phyloP scores from a whole-genome alignment of 2,329 filamentous ascomycete genomes.

The Colletotrichum gigasporum region DNA sequence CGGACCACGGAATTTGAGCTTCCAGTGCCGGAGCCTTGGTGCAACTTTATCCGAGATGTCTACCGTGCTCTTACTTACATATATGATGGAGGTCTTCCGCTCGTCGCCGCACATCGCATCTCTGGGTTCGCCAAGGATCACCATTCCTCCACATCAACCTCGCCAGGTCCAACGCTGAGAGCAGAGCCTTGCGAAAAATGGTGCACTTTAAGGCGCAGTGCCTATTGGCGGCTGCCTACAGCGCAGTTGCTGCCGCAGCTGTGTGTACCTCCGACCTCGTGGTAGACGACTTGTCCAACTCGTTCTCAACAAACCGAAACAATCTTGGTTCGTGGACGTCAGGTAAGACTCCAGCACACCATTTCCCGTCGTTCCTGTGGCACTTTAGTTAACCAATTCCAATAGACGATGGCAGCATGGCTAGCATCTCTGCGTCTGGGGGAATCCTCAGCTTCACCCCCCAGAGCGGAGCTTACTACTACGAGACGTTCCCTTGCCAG shows the following conservation, averaged over 20 bases:
- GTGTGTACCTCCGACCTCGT: slow-evolving; percentile 41
- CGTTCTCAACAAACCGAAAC: slow-evolving; percentile 43
- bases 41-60: neutral
- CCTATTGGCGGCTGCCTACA: slow-evolving; percentile 31
- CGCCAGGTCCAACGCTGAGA: neutral
- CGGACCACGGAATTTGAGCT: neutral
- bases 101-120: neutral
- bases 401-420: slow-evolving; percentile 60
- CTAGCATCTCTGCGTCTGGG: slow-evolving; percentile 47
- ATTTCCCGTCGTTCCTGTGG: neutral
- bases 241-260: slow-evolving; percentile 30
- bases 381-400: slow-evolving; percentile 17
- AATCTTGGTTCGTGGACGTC: slow-evolving; percentile 46
- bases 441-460: slow-evolving; percentile 61
- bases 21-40: neutral
- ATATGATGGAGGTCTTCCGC: slow-evolving; percentile 10
- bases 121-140: neutral
- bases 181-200: slow-evolving; percentile 27
- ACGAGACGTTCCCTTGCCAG: slow-evolving; percentile 61
- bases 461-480: slow-evolving; percentile 59
- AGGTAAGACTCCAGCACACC: slow-evolving; percentile 38
- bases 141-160: neutral
- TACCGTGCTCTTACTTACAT: slow-evolving; percentile 5
- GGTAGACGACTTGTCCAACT: slow-evolving; percentile 45
- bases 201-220: slow-evolving; percentile 24